Conservation (phyloP, 495 filamentous ascomycete genomes). For the Opeltia flavorubescens region DNA sequence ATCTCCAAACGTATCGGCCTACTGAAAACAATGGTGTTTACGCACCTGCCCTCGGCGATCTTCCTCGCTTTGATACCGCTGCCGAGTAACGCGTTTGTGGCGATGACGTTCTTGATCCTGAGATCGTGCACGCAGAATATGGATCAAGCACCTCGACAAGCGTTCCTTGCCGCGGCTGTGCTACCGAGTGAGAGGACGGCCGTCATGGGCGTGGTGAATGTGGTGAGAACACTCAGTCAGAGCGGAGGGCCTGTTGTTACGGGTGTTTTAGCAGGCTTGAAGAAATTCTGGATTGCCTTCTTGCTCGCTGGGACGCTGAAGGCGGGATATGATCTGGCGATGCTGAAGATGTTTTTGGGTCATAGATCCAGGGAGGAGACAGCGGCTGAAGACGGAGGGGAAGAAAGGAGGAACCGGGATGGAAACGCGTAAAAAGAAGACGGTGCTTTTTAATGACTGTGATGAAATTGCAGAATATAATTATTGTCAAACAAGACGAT, state of each 20-base stretch:
- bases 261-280: slow-evolving; percentile 48
- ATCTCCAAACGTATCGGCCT: slow-evolving; percentile 65
- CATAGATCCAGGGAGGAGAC: slow-evolving; percentile 20
- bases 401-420: slow-evolving; percentile 1
- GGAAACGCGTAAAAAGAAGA: too few relatives aligned
- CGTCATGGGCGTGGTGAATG: slow-evolving; percentile 58
- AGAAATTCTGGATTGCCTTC: slow-evolving; percentile 57
- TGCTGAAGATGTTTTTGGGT: slow-evolving; percentile 51
- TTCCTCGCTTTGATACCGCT: slow-evolving; percentile 57
- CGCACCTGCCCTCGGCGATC: slow-evolving; percentile 63
- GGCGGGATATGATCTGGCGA: slow-evolving; percentile 55
- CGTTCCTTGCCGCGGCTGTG: slow-evolving; percentile 62
- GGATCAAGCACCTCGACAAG: slow-evolving; percentile 69
- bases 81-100: slow-evolving; percentile 36
- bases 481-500: too few relatives aligned
- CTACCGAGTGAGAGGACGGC: slow-evolving; percentile 63
- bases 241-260: slow-evolving; percentile 54
- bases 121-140: slow-evolving; percentile 58
- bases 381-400: slow-evolving; percentile 1
- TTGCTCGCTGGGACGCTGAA: slow-evolving; percentile 56
- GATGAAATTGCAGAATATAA: too few relatives aligned
- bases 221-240: slow-evolving; percentile 48
- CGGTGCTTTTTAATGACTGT: too few relatives aligned
- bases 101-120: slow-evolving; percentile 52
- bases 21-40: slow-evolving; percentile 79